Conservation (phyloP, 805 yeast species). For the Nakazawaea populi region DNA sequence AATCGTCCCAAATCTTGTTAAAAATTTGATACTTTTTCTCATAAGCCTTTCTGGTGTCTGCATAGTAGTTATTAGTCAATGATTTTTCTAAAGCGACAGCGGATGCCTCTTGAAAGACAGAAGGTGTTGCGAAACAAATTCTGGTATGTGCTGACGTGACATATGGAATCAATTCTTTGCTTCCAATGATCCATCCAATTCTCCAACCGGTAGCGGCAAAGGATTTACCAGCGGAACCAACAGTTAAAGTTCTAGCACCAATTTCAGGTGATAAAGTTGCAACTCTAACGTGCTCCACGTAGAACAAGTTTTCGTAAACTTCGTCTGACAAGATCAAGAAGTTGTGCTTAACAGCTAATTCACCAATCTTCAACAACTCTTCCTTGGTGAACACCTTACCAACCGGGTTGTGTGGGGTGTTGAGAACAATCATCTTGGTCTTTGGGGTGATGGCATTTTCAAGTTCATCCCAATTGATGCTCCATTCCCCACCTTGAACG, state of each 20-base stretch:
- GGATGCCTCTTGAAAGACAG: constrained; percentile 90
- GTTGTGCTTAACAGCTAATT: constrained; percentile 80
- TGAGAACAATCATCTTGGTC: constrained; percentile 82
- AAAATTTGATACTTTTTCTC: constrained; percentile 67
- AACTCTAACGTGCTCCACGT: constrained; percentile 69
- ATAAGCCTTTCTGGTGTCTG: constrained; percentile 62
- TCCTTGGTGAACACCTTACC: constrained; percentile 81
- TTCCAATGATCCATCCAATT: constrained; percentile 92
- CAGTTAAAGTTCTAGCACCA: constrained; percentile 73
- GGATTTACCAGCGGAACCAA: constrained; percentile 96
- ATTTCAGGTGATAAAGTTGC: constrained; percentile 80
- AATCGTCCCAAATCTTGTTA: constrained; percentile 73
- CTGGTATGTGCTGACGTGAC: constrained; percentile 89
- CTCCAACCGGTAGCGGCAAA: constrained; percentile 99
- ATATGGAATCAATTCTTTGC: constrained; percentile 72
- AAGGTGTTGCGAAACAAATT: constrained; percentile 85
- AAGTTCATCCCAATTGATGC: constrained; percentile 71
- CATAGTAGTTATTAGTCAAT: constrained; percentile 58
- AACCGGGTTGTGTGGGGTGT: constrained; percentile 95
- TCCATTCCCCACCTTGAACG: constrained; percentile 84
- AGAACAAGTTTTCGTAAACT: constrained; percentile 89
- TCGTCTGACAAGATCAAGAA: constrained; percentile 84
- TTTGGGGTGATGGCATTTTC: constrained; percentile 63
- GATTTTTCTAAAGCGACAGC: constrained; percentile 72
- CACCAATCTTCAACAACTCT: constrained; percentile 73